Percentiles rank a stretch among this genome's conserved stretches.
phyloP scores from a whole-genome alignment of 1,284 basidiomycete genomes.

The Bondarzewia mesenterica region DNA sequence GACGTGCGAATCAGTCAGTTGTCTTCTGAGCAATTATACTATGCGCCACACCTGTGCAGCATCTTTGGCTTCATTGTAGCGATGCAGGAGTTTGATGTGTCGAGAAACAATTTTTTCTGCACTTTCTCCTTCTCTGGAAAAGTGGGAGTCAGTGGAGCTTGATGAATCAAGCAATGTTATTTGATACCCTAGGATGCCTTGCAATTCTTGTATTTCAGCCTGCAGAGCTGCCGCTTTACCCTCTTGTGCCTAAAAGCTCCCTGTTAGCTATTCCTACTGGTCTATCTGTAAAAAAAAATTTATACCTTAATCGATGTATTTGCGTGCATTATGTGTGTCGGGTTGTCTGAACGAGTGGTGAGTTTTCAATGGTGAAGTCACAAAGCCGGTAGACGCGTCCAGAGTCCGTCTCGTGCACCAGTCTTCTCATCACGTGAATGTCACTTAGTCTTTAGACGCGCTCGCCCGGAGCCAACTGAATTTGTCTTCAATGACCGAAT shows the following conservation, averaged over 20 bases:
- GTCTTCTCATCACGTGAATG: too few relatives aligned
- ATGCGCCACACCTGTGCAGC: conserved; percentile 54
- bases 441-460: too few relatives aligned
- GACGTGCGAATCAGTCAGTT: neutral
- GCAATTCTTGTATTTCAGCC: neutral
- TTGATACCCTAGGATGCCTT: neutral
- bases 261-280: neutral
- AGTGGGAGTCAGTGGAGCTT: neutral
- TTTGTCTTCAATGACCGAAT: too few relatives aligned
- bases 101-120: conserved; percentile 58
- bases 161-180: neutral
- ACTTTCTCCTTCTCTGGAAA: conserved; percentile 39
- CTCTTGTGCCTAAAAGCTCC: neutral
- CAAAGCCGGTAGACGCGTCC: too few relatives aligned
- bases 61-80: conserved; percentile 77
- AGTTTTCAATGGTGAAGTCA: too few relatives aligned
- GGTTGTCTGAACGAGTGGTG: too few relatives aligned
- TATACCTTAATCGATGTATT: neutral
- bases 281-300: neutral
- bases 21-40: neutral
- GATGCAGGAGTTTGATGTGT: conserved; percentile 66
- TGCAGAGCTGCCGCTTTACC: neutral
- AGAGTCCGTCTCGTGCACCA: too few relatives aligned
- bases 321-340: too few relatives aligned
- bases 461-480: too few relatives aligned